Base-by-base conservation (phyloP, 2,329 filamentous ascomycete species). In the Neofusicoccum kwambonambiense region DNA sequence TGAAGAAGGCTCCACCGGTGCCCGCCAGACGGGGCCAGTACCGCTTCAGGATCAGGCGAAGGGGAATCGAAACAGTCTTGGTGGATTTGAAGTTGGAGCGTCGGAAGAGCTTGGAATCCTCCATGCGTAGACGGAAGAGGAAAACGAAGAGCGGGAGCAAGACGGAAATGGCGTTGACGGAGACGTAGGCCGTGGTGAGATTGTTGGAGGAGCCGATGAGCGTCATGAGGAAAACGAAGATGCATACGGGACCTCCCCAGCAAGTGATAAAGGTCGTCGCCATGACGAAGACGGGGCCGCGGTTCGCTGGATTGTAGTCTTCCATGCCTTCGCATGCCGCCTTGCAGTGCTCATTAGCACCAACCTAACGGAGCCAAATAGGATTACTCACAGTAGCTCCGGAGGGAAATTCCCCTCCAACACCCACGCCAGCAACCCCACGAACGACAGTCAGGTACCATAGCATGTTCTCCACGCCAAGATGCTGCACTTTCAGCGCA, bases 341-440 rank as follows among this genome's bases (percentile, higher is more conserved):
- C 83, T 77, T 4, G 81, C 77, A 17, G 84, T 72, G 0, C 80
- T 82, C 75, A 84, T 74, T 78, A 84, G 84, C 81, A 82, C 84
- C 64, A 83, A 81, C 2, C 37, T 4, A 5, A 34, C 5, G 3
- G 12, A n/a, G 8, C 9, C n/a, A 5, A 12, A 15, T 13, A 45
- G 31, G 9, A 3, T 31, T 6, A 49, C 56, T 35, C n/a, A 60
- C 56, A 8, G 41, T 60, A 8, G 56, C 56, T n/a, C 41, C 41
- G 4, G 56, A 15, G 12, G 56, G 56, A 17, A 60, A 60, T 8
- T 60, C 56, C 27, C 56, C 56, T 19, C 78, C 78, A 35, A 78
- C 77, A 12, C 78, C 79, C 50, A 81, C 75, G 5, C 80, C 80
- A 58, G 80, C 79, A 52, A 82, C 75, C 1, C 80, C 80, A 51